phyloP scores from a whole-genome alignment of 352 stramenopile species.

The Phytophthora agathidicida region DNA sequence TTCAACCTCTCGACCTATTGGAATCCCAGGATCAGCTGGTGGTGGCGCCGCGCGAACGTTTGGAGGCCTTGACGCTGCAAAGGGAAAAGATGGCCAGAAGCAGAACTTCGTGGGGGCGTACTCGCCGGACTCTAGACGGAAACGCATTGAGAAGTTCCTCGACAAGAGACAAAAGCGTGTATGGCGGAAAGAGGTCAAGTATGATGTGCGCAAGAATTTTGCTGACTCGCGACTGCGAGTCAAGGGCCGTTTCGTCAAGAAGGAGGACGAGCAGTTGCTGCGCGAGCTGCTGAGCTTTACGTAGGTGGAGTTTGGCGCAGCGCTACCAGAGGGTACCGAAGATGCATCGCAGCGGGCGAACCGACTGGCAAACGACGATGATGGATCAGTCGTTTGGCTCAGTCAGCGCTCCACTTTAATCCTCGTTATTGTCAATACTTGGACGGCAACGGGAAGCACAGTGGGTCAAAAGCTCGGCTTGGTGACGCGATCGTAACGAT shows the following conservation, averaged over 20 bases:
- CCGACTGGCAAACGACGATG: conserved; percentile 10
- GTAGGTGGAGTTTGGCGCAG: conserved; percentile 32
- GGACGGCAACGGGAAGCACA: neutral
- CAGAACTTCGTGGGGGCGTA: conserved; percentile 94
- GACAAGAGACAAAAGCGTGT: conserved; percentile 96
- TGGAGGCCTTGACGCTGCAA: conserved; percentile 38
- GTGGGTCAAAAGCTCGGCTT: neutral
- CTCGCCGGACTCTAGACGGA: conserved; percentile 92
- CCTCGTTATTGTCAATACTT: conserved; percentile 4
- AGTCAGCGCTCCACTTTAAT: conserved; percentile 1
- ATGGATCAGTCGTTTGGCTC: conserved; percentile 5
- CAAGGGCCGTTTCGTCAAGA: conserved; percentile 98
- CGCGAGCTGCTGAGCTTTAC: conserved; percentile 85
- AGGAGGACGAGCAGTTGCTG: conserved; percentile 95
- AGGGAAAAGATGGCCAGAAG: conserved; percentile 69
- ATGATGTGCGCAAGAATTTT: conserved; percentile 99
- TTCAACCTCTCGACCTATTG: conserved; percentile 80
- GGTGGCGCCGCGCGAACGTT: conserved; percentile 46
- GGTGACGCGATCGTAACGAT: conserved; percentile 1
- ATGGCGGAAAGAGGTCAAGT: conserved; percentile 97
- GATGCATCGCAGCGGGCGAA: conserved; percentile 8
- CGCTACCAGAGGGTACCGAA: conserved; percentile 16
- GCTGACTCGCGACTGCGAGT: conserved; percentile 96
- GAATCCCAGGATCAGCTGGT: conserved; percentile 69
- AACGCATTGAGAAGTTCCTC: conserved; percentile 94